A percentile compares a stretch with the other conserved stretches of the same genome.
phyloP scores from a whole-genome alignment of 2,329 filamentous ascomycete genomes.

The Pseudogymnoascus sp. region DNA sequence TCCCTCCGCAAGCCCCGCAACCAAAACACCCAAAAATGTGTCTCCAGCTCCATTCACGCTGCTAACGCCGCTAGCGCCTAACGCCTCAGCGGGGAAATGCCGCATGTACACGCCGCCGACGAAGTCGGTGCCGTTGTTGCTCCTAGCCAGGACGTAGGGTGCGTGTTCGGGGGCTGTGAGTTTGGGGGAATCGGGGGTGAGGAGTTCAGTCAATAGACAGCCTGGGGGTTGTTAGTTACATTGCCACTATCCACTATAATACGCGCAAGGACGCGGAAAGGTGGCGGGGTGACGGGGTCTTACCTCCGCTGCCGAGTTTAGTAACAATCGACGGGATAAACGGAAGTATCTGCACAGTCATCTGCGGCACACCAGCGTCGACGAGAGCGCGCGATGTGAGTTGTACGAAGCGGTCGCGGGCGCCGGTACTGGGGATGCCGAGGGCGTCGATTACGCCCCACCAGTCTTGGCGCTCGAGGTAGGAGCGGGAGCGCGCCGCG shows the following conservation, averaged over 20 bases:
- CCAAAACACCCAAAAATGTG: slow-evolving; percentile 77
- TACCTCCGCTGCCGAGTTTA: slow-evolving; percentile 59
- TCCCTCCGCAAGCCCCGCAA: slow-evolving; percentile 64
- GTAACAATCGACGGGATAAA: slow-evolving; percentile 80
- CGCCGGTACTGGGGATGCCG: slow-evolving; percentile 61
- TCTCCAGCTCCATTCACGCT: slow-evolving; percentile 95
- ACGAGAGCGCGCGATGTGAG: slow-evolving; percentile 63
- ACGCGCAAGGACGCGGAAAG: slow-evolving; percentile 26
- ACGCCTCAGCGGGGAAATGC: slow-evolving; percentile 51
- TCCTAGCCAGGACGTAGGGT: slow-evolving; percentile 64
- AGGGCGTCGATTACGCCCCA: slow-evolving; percentile 74
- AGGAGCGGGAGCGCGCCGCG: slow-evolving; percentile 44
- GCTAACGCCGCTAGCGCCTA: slow-evolving; percentile 58
- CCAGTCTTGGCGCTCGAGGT: slow-evolving; percentile 67
- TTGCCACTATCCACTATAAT: not conserved
- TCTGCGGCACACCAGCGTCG: slow-evolving; percentile 74
- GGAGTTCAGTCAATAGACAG: slow-evolving; percentile 65
- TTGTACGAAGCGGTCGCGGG: slow-evolving; percentile 62
- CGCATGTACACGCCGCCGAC: slow-evolving; percentile 79
- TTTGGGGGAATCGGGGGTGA: slow-evolving; percentile 60
- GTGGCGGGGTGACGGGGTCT: not conserved
- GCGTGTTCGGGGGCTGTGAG: slow-evolving; percentile 55
- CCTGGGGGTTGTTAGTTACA: slow-evolving; percentile 35
- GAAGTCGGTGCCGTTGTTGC: slow-evolving; percentile 41
- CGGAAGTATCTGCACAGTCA: slow-evolving; percentile 76